phyloP scores from a whole-genome alignment of 306 rosid genomes.

The Mimosa bimucronata region DNA sequence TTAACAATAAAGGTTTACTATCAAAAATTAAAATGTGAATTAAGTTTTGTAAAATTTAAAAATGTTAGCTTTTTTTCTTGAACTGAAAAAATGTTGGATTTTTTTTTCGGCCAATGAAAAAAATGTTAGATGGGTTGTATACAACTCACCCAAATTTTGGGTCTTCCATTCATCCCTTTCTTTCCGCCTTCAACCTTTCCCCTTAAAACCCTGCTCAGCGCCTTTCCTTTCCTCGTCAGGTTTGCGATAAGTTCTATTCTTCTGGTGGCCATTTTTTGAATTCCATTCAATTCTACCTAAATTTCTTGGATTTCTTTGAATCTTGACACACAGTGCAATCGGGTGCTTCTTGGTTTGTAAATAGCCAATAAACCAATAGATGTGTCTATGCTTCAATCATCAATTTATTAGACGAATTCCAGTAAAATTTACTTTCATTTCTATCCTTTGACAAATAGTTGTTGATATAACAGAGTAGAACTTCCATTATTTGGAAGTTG shows the following conservation, averaged over 20 bases:
- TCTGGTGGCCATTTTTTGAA: background rate
- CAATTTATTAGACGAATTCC: background rate
- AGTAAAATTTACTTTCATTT: background rate
- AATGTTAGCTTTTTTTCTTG: no score
- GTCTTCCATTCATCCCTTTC: constrained; percentile 62
- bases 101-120: no score
- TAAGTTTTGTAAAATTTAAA: no score
- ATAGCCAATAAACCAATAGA: background rate
- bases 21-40: no score
- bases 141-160: no score
- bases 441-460: background rate
- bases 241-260: constrained; percentile 44
- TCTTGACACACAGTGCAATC: background rate
- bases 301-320: background rate
- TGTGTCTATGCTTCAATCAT: background rate
- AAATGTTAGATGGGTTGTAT: no score
- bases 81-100: no score
- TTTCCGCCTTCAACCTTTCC: constrained; percentile 56
- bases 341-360: background rate
- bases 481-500: background rate
- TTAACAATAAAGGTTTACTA: no score
- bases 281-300: background rate
- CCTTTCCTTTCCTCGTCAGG: constrained; percentile 50
- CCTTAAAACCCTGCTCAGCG: constrained; percentile 41
- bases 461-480: background rate